A percentile compares a stretch with the other conserved stretches of the same genome.
Conservation (phyloP, 208 protist genomes). For the Leishmania amazonensis region DNA sequence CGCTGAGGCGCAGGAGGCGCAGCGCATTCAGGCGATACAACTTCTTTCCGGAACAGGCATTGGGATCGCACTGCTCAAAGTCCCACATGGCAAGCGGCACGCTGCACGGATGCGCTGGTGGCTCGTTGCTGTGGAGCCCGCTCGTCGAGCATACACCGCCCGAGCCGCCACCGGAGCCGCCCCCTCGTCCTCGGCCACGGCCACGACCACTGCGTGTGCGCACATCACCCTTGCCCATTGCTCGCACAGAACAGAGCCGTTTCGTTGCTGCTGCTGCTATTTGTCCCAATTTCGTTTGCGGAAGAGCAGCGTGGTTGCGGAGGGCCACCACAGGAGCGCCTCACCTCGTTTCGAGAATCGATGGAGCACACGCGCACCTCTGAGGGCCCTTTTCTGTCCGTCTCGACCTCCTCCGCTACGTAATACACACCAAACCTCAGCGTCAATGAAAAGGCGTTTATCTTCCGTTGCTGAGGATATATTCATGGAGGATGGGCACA, state of each 20-base stretch:
- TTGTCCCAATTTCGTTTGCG: background rate
- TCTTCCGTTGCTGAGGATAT: background rate
- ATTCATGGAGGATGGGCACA: background rate
- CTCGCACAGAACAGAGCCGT: background rate
- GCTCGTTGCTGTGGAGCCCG: conserved; percentile 41
- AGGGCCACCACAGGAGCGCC: too few relatives aligned
- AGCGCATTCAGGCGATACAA: conserved; percentile 93
- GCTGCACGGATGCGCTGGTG: conserved; percentile 60
- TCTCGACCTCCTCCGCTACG: background rate
- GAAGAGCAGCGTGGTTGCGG: background rate
- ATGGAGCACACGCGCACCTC: background rate
- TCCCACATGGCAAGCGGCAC: conserved; percentile 98
- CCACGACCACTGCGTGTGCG: conserved; percentile 21
- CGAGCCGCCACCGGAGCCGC: conserved; percentile 25
- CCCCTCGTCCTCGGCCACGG: conserved; percentile 33
- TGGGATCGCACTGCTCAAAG: conserved; percentile 98
- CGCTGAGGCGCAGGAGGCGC: conserved; percentile 81
- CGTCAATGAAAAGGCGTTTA: background rate
- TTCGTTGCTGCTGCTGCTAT: background rate
- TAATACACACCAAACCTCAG: background rate
- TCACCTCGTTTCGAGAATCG: background rate
- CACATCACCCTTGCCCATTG: conserved; percentile 22
- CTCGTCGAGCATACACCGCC: conserved; percentile 19
- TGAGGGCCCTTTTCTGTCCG: background rate
- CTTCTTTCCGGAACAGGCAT: conserved; percentile 97